Base-by-base conservation (phyloP, 2,329 filamentous ascomycete species). In the Trichoderma breve region DNA sequence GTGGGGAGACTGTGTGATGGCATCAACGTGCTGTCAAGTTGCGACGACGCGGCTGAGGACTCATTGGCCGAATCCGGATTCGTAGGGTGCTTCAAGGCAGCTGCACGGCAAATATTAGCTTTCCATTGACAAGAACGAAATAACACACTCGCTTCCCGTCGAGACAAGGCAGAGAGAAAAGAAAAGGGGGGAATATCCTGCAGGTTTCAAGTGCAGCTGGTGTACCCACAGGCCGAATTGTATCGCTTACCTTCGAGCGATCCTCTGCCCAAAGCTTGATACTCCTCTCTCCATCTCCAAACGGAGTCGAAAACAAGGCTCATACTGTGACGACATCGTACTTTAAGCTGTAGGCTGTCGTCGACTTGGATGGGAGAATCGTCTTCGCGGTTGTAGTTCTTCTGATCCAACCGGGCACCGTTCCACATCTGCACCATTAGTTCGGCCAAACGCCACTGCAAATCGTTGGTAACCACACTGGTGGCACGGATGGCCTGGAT, bases 381-480 rank as follows among this genome's bases (percentile, higher is more conserved):
- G 73, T 89, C 87, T 68, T 86, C 84, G 72, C 85, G 83, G 58
- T 84, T 83, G 72, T 85, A 85, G 47, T 83, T 77, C 28, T 85
- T 84, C 76, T 82, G 81, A 43, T 88, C 86, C 11, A 88, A 81
- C 12, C 87, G 84, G n/a, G 87, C 87, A 2, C 88, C 91, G 76
- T 94, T 93, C 92, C 92, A 96, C 80, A 96, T 91, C 82, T 95
- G 93, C 6, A 93, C 92, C 85, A 95, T 92, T n/a, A 96, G 87
- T 82, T 95, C 93, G 3, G 92, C 92, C 73, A 95, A 85, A 36
- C 93, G 88, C 85, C 92, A 93, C 69, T 93, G 90, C 12, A 96
- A 86, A 77, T 96, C 93, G 77, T 95, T 95, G 73, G 91, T 88
- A 57, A 91, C 88, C 21, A 95, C 91, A 74, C 92, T 94, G 62